These are phyloP conservation scores for Amanita polypyramis DNA, from an alignment of 768 basidiomycete genomes.

Conservation along the genomic window DNA sequence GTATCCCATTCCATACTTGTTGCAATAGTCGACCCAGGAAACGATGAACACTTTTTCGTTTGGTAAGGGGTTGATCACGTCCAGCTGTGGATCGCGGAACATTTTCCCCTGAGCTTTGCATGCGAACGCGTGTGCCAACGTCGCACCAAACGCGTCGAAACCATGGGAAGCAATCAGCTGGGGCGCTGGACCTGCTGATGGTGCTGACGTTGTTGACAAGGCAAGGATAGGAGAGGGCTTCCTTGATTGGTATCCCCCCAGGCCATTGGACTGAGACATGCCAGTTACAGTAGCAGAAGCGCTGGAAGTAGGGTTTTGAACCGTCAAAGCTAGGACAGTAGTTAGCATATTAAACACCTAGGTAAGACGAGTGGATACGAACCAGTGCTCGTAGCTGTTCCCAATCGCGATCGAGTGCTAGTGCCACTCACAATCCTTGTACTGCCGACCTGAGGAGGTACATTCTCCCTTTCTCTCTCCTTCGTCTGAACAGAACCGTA, in stretches of 20 bases:
- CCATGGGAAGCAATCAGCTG: background rate
- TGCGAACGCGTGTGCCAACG: slow-evolving; percentile 51
- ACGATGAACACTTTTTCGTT: slow-evolving; percentile 85
- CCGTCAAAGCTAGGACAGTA: background rate
- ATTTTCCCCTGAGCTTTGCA: slow-evolving; percentile 50
- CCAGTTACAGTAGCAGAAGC: background rate
- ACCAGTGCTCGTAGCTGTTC: background rate
- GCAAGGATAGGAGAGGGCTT: slow-evolving; percentile 1
- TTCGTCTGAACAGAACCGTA: background rate
- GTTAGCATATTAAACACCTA: background rate
- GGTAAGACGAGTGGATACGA: background rate
- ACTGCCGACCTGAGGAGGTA: slow-evolving; percentile 14
- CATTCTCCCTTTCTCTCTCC: slow-evolving; percentile 21
- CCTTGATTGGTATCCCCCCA: background rate
- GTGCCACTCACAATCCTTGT: background rate
- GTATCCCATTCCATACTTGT: slow-evolving; percentile 99
- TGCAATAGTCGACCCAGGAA: slow-evolving; percentile 98
- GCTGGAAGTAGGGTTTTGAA: background rate
- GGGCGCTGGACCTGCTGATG: background rate
- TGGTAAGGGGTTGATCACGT: slow-evolving; percentile 32
- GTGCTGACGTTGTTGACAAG: slow-evolving; percentile 24
- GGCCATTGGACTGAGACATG: background rate
- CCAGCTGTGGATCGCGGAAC: slow-evolving; percentile 57
- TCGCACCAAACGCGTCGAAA: slow-evolving; percentile 55
- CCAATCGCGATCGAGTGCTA: background rate